These are phyloP conservation scores for Graphilbum sp. DNA, from an alignment of 2,329 filamentous ascomycete genomes.

Conservation along the genomic window DNA sequence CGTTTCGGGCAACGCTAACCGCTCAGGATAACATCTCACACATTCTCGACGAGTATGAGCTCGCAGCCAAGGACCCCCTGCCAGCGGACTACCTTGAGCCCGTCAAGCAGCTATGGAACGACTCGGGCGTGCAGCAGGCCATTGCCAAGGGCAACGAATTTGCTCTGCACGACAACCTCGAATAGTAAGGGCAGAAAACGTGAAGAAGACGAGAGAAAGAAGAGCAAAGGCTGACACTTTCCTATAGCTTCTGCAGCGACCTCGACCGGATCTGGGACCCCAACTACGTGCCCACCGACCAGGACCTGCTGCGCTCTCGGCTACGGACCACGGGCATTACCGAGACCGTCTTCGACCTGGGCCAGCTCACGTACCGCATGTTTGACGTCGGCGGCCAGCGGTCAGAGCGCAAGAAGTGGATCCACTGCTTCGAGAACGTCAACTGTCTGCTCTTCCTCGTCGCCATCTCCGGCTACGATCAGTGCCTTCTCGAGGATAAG, in stretches of 20 bases:
- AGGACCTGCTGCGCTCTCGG: slow-evolving; percentile 83
- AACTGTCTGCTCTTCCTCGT: slow-evolving; percentile 87
- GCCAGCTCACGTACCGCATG: slow-evolving; percentile 89
- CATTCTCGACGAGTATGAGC: slow-evolving; percentile 65
- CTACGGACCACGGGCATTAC: slow-evolving; percentile 90
- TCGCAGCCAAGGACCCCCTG: slow-evolving; percentile 66
- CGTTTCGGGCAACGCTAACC: no score
- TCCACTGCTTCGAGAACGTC: slow-evolving; percentile 90
- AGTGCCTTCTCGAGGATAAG: slow-evolving; percentile 90
- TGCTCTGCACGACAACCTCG: slow-evolving; percentile 85
- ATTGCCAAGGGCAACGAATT: slow-evolving; percentile 92
- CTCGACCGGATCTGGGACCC: slow-evolving; percentile 59
- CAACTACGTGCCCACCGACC: slow-evolving; percentile 77
- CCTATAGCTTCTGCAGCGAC: slow-evolving; percentile 61
- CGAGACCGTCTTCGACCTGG: slow-evolving; percentile 84
- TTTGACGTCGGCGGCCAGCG: slow-evolving; percentile 87
- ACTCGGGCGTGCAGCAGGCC: slow-evolving; percentile 70
- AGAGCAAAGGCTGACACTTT: not conserved
- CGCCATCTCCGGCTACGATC: slow-evolving; percentile 90
- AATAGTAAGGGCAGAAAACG: slow-evolving; percentile 50
- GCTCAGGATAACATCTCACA: slow-evolving; percentile 59
- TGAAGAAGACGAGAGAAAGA: no score
- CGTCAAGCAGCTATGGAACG: slow-evolving; percentile 71
- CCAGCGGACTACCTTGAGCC: slow-evolving; percentile 63
- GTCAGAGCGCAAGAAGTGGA: slow-evolving; percentile 94